These are phyloP conservation scores for Didymella lethalis DNA, from an alignment of 2,329 filamentous ascomycete species.

Conservation along the genomic window DNA sequence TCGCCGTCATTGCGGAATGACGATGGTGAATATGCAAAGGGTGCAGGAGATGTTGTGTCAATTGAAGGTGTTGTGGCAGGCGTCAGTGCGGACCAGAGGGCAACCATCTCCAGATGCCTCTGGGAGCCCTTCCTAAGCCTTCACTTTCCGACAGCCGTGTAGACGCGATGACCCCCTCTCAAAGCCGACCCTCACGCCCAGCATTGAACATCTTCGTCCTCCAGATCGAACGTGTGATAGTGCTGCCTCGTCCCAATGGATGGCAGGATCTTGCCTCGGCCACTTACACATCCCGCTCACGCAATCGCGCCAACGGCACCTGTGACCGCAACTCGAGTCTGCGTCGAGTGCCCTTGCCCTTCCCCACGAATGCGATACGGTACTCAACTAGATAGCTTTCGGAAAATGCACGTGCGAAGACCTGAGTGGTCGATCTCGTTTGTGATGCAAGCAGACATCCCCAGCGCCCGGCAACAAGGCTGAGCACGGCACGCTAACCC, in stretches of 20 bases:
- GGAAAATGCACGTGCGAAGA: constrained; percentile 7
- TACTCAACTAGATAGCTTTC: neutral
- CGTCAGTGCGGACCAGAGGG: constrained; percentile 9
- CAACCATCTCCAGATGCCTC: constrained; percentile 5
- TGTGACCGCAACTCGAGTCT: constrained; percentile 6
- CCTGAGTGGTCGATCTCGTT: constrained; percentile 10
- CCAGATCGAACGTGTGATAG: constrained; percentile 1
- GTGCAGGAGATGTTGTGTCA: neutral
- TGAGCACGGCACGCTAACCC: constrained; percentile 12
- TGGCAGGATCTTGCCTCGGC: constrained; percentile 6
- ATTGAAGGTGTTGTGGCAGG: neutral
- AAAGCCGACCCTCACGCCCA: constrained; percentile 2
- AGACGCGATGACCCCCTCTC: constrained; percentile 12
- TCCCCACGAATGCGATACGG: neutral
- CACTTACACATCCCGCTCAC: constrained; percentile 1
- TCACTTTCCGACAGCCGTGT: constrained; percentile 16
- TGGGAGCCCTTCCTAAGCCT: constrained; percentile 4
- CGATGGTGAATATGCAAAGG: neutral
- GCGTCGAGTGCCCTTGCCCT: constrained; percentile 14
- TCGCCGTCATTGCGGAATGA: constrained; percentile 3
- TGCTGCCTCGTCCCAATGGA: neutral
- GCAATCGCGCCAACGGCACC: constrained; percentile 2
- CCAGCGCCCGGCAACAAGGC: constrained; percentile 16
- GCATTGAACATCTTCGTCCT: constrained; percentile 4
- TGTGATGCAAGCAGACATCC: constrained; percentile 7